Percentiles rank a stretch among this genome's conserved stretches.
Conservation (phyloP, 495 filamentous ascomycete species). For the Aspergillus asperescens region DNA sequence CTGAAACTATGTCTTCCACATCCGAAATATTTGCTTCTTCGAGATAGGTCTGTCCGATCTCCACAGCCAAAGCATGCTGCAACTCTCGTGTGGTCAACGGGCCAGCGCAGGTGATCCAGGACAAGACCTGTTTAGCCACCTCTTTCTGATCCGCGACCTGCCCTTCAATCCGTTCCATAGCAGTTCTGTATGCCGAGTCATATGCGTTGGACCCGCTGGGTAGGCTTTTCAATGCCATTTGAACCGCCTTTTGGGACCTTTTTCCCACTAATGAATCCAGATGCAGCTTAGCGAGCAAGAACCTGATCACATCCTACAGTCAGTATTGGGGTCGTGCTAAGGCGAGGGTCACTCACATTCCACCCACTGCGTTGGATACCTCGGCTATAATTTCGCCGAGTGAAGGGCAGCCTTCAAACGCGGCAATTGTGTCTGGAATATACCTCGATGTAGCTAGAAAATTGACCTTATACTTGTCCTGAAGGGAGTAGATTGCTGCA, state of each 20-base stretch:
- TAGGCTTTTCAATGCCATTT: slow-evolving; percentile 29
- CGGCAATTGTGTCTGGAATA: slow-evolving; percentile 14
- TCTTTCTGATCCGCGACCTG: slow-evolving; percentile 28
- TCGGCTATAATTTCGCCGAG: slow-evolving; percentile 25
- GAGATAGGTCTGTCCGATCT: slow-evolving; percentile 10
- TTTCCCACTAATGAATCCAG: slow-evolving; percentile 41
- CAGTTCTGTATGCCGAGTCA: slow-evolving; percentile 21
- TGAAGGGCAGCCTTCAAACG: slow-evolving; percentile 8
- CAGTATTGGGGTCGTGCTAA: background rate
- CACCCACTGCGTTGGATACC: slow-evolving; percentile 29
- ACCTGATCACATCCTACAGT: slow-evolving; percentile 30
- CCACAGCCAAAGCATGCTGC: slow-evolving; percentile 43
- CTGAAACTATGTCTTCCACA: slow-evolving; percentile 19
- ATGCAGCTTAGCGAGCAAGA: slow-evolving; percentile 51
- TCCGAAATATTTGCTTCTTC: slow-evolving; percentile 10
- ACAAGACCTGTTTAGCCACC: slow-evolving; percentile 25
- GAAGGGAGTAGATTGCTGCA: slow-evolving; percentile 13
- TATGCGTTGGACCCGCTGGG: slow-evolving; percentile 17
- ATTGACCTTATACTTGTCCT: background rate
- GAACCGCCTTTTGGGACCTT: slow-evolving; percentile 27
- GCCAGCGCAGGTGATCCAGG: slow-evolving; percentile 31
- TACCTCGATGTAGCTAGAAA: slow-evolving; percentile 28
- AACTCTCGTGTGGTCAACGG: slow-evolving; percentile 41
- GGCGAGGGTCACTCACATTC: slow-evolving; percentile 33
- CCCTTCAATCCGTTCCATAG: slow-evolving; percentile 22